phyloP scores from a whole-genome alignment of 306 rosid species.

The Dalbergia oliveri region DNA sequence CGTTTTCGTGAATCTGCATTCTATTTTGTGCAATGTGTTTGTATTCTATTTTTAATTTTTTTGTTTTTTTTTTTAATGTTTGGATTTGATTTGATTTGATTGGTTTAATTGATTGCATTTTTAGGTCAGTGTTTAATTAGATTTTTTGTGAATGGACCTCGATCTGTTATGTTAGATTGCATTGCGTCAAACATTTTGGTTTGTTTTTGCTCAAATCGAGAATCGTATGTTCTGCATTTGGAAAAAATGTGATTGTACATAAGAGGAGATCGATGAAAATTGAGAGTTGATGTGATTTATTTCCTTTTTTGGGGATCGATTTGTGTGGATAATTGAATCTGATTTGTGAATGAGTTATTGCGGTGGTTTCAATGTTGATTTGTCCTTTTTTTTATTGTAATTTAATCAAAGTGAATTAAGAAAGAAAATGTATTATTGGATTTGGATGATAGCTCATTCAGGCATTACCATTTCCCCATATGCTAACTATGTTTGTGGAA shows the following conservation, averaged over 20 bases:
- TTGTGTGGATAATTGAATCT: not conserved
- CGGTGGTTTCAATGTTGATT: not conserved
- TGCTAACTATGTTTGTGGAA: not conserved
- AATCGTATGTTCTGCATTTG: not conserved
- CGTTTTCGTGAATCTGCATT: not conserved
- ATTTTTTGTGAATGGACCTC: not conserved
- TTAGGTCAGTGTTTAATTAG: not conserved
- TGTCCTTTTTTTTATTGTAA: not conserved
- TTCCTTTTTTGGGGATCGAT: not conserved
- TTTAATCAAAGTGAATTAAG: not conserved
- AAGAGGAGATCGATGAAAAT: not conserved
- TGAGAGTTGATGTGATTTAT: not conserved
- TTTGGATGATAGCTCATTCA: not conserved
- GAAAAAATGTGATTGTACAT: not conserved
- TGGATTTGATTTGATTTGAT: not conserved
- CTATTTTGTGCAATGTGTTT: not conserved
- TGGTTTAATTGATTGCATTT: not conserved
- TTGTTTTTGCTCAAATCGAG: not conserved
- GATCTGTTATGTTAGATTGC: conserved; percentile 20
- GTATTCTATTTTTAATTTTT: not conserved
- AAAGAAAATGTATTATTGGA: not conserved
- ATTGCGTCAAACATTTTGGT: not conserved
- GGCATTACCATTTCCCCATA: not conserved
- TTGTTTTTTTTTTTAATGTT: too few relatives aligned
- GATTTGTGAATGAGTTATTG: not conserved